A percentile compares a stretch with the other conserved stretches of the same genome.
These are phyloP conservation scores for Fusarium dimerum DNA, from an alignment of 2,329 filamentous ascomycete species.

Conservation along the genomic window DNA sequence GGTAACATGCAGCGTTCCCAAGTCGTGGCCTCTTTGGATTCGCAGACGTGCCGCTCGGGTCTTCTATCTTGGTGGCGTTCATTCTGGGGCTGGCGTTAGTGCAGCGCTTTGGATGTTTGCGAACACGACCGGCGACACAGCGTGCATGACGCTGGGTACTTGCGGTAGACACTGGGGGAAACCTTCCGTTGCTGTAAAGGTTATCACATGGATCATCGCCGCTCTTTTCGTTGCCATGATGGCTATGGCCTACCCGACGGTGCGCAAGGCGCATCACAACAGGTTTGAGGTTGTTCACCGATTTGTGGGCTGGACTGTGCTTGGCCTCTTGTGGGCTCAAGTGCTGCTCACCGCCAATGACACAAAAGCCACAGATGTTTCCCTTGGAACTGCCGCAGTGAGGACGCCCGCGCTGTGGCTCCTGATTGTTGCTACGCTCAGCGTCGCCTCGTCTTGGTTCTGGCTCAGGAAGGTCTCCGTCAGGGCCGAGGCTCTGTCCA, in stretches of 20 bases:
- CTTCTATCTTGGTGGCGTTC: constrained; percentile 53
- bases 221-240: constrained; percentile 61
- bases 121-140: constrained; percentile 34
- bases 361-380: constrained; percentile 33
- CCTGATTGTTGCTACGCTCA: constrained; percentile 61
- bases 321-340: constrained; percentile 67
- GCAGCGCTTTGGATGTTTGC: constrained; percentile 50
- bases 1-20: constrained; percentile 46
- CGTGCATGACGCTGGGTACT: constrained; percentile 17
- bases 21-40: constrained; percentile 48
- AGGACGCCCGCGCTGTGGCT: constrained; percentile 62
- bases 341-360: constrained; percentile 54
- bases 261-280: constrained; percentile 66
- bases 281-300: constrained; percentile 71
- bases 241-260: constrained; percentile 60
- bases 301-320: constrained; percentile 68
- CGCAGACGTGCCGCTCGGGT: constrained; percentile 49
- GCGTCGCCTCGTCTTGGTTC: constrained; percentile 72
- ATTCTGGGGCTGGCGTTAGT: constrained; percentile 50
- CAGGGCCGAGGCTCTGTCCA: constrained; percentile 66
- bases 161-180: constrained; percentile 23
- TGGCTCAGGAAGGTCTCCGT: constrained; percentile 68
- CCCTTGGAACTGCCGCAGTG: constrained; percentile 40
- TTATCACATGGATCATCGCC: constrained; percentile 61
- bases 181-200: constrained; percentile 41